phyloP scores from a whole-genome alignment of 768 basidiomycete species.

The Serpula lacrymans region DNA sequence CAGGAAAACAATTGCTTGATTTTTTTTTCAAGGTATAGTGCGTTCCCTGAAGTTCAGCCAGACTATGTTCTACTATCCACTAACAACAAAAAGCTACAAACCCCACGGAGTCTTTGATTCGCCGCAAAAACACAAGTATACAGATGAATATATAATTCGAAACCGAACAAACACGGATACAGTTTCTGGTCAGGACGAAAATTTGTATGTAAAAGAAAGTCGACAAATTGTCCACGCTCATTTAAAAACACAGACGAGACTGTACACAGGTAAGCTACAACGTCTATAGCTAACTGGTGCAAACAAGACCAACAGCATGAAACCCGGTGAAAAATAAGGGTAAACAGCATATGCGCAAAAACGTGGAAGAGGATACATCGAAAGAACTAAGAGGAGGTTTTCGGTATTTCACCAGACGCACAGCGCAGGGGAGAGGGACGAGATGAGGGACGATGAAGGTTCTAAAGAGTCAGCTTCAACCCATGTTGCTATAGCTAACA shows the following conservation, averaged over 20 bases:
- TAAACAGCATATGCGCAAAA: neutral
- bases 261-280: constrained; percentile 1
- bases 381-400: no score
- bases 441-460: neutral
- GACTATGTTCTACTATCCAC: no score
- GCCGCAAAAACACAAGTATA: neutral
- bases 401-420: constrained; percentile 2
- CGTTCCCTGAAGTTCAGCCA: no score
- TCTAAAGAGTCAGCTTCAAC: constrained; percentile 14
- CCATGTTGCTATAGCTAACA: constrained; percentile 54
- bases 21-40: no score
- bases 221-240: neutral
- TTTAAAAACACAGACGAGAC: neutral
- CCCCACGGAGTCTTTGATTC: no score
- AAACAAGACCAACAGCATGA: neutral
- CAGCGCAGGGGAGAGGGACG: constrained; percentile 1
- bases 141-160: neutral
- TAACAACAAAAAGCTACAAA: no score
- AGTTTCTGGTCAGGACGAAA: neutral
- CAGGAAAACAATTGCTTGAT: no score
- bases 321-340: no score
- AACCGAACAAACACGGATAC: constrained; percentile 1
- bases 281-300: neutral
- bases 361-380: neutral
- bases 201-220: neutral